These are phyloP conservation scores for Albophoma yamanashiensis DNA, from an alignment of 2,329 filamentous ascomycete species.

Conservation along the genomic window DNA sequence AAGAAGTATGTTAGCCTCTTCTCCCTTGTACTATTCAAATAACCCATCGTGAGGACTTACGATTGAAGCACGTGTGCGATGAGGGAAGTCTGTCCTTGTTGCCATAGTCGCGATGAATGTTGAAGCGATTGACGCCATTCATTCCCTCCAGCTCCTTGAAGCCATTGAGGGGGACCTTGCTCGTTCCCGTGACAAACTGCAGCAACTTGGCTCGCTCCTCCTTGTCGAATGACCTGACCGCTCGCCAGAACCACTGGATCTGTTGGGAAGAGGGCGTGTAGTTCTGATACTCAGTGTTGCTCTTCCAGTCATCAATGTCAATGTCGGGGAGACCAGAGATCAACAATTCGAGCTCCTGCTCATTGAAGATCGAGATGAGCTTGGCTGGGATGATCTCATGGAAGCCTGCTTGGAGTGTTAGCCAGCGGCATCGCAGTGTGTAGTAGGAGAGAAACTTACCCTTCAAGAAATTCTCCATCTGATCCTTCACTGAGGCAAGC, in stretches of 20 bases:
- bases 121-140: constrained; percentile 97
- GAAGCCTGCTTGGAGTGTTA: constrained; percentile 52
- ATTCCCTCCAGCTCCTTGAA: constrained; percentile 99
- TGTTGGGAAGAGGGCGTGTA: constrained; percentile 90
- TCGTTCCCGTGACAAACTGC: constrained; percentile 96
- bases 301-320: constrained; percentile 98
- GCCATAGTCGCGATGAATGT: constrained; percentile 96
- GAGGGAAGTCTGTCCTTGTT: constrained; percentile 92
- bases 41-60: constrained; percentile 44
- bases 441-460: constrained; percentile 35
- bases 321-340: constrained; percentile 97
- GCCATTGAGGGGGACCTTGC: constrained; percentile 94
- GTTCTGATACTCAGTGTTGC: constrained; percentile 97
- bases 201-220: constrained; percentile 95
- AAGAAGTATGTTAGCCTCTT: constrained; percentile 14
- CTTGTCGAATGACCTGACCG: constrained; percentile 93
- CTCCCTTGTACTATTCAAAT: background rate
- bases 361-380: constrained; percentile 93
- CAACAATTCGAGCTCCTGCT: constrained; percentile 90
- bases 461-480: constrained; percentile 86
- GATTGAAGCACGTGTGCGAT: constrained; percentile 98
- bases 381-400: constrained; percentile 96
- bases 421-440: background rate
- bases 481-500: constrained; percentile 82
- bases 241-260: constrained; percentile 99